Evolutionary conservation across 441 rosid species (phyloP).

Genomic region (Mallotus repandus): DNA sequence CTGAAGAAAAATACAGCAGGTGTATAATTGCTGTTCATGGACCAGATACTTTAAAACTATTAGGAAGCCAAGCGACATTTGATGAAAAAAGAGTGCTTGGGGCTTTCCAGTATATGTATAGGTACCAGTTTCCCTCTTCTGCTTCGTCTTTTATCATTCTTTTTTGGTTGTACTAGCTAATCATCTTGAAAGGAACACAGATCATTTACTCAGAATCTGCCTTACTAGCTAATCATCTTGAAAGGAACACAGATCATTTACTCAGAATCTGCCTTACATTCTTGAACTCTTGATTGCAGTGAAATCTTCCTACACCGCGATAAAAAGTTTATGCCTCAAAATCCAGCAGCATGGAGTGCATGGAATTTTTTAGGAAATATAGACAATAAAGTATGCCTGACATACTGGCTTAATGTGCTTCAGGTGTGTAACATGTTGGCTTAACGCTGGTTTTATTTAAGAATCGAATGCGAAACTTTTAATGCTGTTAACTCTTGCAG

Average conservation of each 20-base stretch:
- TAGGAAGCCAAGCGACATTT: conserved; percentile 66
- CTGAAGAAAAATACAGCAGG: conserved; percentile 41
- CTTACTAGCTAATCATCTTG: not conserved
- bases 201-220: conserved; percentile 8
- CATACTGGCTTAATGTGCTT: conserved; percentile 91
- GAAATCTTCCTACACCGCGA: conserved; percentile 81
- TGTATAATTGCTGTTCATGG: conserved; percentile 73
- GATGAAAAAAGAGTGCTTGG: conserved; percentile 81
- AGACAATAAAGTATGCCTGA: conserved; percentile 60
- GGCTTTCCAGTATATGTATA: conserved; percentile 76
- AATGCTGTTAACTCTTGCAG: conserved; percentile 38
- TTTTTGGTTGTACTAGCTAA: not conserved
- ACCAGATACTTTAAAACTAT: conserved; percentile 66
- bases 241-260: not conserved
- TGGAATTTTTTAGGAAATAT: conserved; percentile 86
- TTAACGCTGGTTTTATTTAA: not conserved
- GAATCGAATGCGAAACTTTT: not conserved
- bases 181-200: not conserved
- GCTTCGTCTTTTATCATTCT: not conserved
- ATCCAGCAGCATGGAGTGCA: conserved; percentile 81
- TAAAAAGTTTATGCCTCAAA: conserved; percentile 69
- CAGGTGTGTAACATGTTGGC: conserved; percentile 51
- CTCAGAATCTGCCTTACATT: conserved; percentile 5
- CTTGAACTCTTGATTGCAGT: conserved; percentile 40
- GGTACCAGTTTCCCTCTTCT: conserved; percentile 37